Evolutionary conservation across 2,329 filamentous ascomycete species (phyloP).

Genomic region (Curvularia verruculosa): DNA sequence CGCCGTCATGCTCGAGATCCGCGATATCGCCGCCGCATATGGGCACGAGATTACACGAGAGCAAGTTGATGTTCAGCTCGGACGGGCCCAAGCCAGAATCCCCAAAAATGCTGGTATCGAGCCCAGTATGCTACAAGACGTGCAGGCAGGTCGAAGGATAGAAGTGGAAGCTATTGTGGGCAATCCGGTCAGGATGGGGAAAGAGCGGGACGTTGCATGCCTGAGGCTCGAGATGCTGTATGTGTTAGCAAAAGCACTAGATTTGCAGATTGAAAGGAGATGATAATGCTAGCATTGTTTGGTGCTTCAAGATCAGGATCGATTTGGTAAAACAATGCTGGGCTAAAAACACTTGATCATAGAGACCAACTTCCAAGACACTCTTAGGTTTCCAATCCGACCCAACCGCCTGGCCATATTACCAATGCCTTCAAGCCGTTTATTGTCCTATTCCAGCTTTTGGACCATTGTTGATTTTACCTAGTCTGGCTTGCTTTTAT

Average conservation of each 20-base stretch:
- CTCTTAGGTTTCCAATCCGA: not conserved
- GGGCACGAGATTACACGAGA: constrained; percentile 50
- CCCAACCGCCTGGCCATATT: not conserved
- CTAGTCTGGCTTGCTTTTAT: not conserved
- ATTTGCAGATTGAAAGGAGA: constrained; percentile 39
- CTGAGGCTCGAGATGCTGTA: constrained; percentile 55
- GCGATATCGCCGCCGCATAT: constrained; percentile 49
- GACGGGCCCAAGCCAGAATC: constrained; percentile 46
- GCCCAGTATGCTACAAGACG: constrained; percentile 59
- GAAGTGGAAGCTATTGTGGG: constrained; percentile 60
- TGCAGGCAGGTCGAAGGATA: constrained; percentile 49
- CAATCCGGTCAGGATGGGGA: constrained; percentile 53
- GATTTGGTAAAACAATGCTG: too few species aligned
- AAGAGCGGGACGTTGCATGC: constrained; percentile 49
- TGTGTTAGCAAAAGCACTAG: constrained; percentile 52
- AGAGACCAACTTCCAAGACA: not conserved
- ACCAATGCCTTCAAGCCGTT: not conserved
- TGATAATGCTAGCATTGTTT: not conserved
- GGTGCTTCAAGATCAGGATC: not conserved
- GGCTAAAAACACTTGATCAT: not conserved
- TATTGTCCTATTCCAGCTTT: not conserved
- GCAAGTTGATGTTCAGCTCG: constrained; percentile 48
- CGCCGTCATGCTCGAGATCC: constrained; percentile 56
- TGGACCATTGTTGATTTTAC: not conserved
- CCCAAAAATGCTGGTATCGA: constrained; percentile 50